Base-by-base conservation (phyloP, 2,329 filamentous ascomycete genomes). In the Drechslera avenae region DNA sequence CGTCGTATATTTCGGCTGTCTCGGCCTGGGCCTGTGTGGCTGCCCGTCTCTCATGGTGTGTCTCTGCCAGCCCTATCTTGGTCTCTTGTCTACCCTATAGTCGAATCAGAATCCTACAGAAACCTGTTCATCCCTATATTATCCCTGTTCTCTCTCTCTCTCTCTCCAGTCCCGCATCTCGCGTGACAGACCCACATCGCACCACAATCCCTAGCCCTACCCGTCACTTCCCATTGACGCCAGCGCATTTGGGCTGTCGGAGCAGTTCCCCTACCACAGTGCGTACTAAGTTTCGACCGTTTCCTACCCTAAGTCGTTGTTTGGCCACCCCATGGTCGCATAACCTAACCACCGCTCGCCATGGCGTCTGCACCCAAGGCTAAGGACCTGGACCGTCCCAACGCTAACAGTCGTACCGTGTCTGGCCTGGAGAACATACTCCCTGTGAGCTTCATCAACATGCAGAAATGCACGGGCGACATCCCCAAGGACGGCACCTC, bases 361-460 rank as follows among this genome's bases (percentile, higher is more conserved):
- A 68, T 68, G 63, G 56, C 56, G 42, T 47, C 52, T 43, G 59
- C 56, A 19, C 42, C 46, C 21, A 41, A 54, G 28, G 44, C 46
- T 39, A 50, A 56, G 49, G 53, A 62, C 39, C 23, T 48, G 39
- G 56, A 63, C 44, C 55, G 55, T 51, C 59, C 60, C 58, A 42
- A 43, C 37, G 54, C 52, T 31, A 23, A 23, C 9, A 52, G 46
- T 26, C 64, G 63, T 42, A 50, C 49, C 33, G 60, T 58, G 30
- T 53, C 62, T 34, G 62, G 57, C n/a, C 56, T 68, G 52, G 68
- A 72, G 26, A 65, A 66, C 51, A 58, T 69, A 17, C 54, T 69
- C 21, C 66, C 68, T 17, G 55, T 60, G 41, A 63, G 54, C 43
- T 58, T 67, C 51, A 40, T 61, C 37, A 32, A 52, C 37, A 42